These are phyloP conservation scores for Lasiosphaeriaceae sp. DNA, from an alignment of 495 filamentous ascomycete species.

Conservation along the genomic window DNA sequence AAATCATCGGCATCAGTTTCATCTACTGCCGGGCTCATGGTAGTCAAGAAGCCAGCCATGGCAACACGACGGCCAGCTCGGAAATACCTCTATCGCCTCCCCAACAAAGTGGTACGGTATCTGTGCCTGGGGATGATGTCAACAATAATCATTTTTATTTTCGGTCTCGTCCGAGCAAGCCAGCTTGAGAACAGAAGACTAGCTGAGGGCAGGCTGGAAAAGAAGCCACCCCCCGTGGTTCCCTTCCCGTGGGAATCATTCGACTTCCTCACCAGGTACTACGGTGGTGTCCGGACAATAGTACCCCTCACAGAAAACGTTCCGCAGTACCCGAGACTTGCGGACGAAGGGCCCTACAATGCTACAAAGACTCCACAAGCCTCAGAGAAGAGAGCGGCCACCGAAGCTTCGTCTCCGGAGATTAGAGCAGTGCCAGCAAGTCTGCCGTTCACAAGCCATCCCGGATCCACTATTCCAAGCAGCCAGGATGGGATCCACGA, in stretches of 20 bases:
- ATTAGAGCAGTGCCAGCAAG: slow-evolving; percentile 67
- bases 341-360: slow-evolving; percentile 42
- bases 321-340: slow-evolving; percentile 70
- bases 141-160: slow-evolving; percentile 67
- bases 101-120: slow-evolving; percentile 62
- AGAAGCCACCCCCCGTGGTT: slow-evolving; percentile 43
- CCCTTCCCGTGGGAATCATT: slow-evolving; percentile 80
- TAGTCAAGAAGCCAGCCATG: slow-evolving; percentile 39
- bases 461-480: slow-evolving; percentile 48
- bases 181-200: slow-evolving; percentile 59
- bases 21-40: slow-evolving; percentile 47
- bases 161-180: slow-evolving; percentile 66
- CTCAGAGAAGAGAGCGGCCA: background rate
- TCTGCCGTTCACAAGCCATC: slow-evolving; percentile 64
- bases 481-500: slow-evolving; percentile 54
- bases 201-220: slow-evolving; percentile 48
- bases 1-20: slow-evolving; percentile 48
- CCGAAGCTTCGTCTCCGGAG: slow-evolving; percentile 69
- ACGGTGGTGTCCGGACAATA: slow-evolving; percentile 72
- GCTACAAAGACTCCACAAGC: slow-evolving; percentile 21
- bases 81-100: slow-evolving; percentile 55
- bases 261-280: slow-evolving; percentile 75
- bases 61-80: slow-evolving; percentile 36
- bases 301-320: slow-evolving; percentile 57
- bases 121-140: slow-evolving; percentile 66